These are phyloP conservation scores for Metroxylon sagu DNA, from an alignment of 176 grass and related monocot genomes.

Conservation along the genomic window DNA sequence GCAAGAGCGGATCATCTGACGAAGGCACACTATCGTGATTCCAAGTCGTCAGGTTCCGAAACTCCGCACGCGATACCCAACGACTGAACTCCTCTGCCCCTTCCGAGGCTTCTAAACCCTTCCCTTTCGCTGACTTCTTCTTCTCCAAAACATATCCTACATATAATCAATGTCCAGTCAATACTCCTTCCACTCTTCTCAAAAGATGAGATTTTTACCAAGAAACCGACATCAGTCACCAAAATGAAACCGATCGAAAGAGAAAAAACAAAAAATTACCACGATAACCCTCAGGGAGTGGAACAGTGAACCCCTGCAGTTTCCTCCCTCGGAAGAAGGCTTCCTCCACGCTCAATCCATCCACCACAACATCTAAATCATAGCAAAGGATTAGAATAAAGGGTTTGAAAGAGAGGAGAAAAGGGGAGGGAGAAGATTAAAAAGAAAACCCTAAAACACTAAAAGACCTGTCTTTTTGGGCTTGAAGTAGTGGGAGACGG, in stretches of 20 bases:
- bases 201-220: conserved; percentile 8
- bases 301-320: conserved; percentile 56
- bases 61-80: conserved; percentile 61
- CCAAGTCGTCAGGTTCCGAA: conserved; percentile 80
- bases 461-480: conserved; percentile 64
- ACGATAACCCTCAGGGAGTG: conserved; percentile 62
- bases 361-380: conserved; percentile 45
- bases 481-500: conserved; percentile 82
- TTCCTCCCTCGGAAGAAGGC: conserved; percentile 90
- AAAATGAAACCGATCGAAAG: not conserved
- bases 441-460: too few species aligned
- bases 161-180: conserved; percentile 10
- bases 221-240: not conserved
- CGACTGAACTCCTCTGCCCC: conserved; percentile 22
- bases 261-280: conserved; percentile 26
- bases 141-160: conserved; percentile 79
- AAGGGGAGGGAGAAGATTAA: not conserved
- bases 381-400: not conserved
- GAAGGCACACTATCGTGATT: conserved; percentile 71
- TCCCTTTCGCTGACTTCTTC: conserved; percentile 25
- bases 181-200: not conserved
- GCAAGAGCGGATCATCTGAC: conserved; percentile 61
- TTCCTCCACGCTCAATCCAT: conserved; percentile 73
- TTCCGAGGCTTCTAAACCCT: conserved; percentile 25
- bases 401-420: not conserved